Conservation (phyloP, 306 rosid species). For the Boehmeria nivea region DNA sequence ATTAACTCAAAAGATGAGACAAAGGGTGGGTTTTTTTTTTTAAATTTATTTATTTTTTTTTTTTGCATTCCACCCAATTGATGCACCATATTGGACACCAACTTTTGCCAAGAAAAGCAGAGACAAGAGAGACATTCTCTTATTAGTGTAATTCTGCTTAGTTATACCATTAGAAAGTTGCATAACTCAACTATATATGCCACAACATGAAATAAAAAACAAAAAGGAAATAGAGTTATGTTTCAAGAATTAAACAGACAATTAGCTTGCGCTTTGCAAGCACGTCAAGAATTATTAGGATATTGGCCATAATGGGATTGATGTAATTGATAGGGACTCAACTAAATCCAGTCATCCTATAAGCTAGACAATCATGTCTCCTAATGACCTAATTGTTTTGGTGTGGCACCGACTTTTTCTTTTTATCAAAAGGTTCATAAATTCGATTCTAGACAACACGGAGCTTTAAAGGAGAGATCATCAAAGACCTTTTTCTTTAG, state of each 20-base stretch:
- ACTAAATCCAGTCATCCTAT: conserved; percentile 11
- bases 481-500: neutral
- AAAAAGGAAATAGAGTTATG: neutral
- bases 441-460: neutral
- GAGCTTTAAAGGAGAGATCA: neutral
- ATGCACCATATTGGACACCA: conserved; percentile 1
- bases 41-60: too few relatives aligned
- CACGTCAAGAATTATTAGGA: neutral
- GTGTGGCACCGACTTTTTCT: conserved; percentile 14
- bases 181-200: neutral
- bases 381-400: conserved; percentile 13
- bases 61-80: neutral
- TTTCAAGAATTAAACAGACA: too few relatives aligned
- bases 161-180: neutral
- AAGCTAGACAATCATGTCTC: conserved; percentile 17
- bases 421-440: neutral
- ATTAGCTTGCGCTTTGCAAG: neutral
- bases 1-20: neutral
- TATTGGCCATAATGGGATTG: neutral
- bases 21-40: neutral
- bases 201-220: neutral
- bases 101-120: conserved; percentile 5
- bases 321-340: neutral
- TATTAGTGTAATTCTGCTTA: neutral
- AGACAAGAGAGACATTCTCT: neutral